Percentiles rank a stretch among this genome's conserved stretches.
Evolutionary conservation across 192 early-diverging fungal species (phyloP).

Genomic region (Coemansia sp.): DNA sequence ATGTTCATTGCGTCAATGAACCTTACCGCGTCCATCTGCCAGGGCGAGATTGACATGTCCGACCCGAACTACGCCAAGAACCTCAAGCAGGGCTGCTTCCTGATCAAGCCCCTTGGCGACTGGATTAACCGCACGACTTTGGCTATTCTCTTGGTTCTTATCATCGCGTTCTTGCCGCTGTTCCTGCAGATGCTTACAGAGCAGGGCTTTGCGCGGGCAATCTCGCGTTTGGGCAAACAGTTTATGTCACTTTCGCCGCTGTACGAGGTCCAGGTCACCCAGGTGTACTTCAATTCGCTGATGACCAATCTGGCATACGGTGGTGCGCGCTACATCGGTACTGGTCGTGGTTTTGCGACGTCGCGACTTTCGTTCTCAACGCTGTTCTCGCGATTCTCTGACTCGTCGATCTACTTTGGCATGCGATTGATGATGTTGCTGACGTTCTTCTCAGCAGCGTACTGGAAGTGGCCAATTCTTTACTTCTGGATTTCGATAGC

Average conservation of each 20-base stretch:
- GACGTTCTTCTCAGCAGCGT: conserved; percentile 67
- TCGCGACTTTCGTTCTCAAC: conserved; percentile 69
- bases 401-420: conserved; percentile 74
- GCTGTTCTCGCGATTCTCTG: conserved; percentile 73
- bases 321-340: conserved; percentile 81
- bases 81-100: conserved; percentile 61
- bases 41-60: conserved; percentile 57
- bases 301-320: conserved; percentile 77
- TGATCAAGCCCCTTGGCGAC: conserved; percentile 69
- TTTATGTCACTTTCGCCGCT: conserved; percentile 78
- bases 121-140: conserved; percentile 82
- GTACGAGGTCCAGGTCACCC: conserved; percentile 85
- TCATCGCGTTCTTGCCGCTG: conserved; percentile 77
- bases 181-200: conserved; percentile 84
- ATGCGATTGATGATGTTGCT: conserved; percentile 68
- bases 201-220: conserved; percentile 69
- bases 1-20: conserved; percentile 75
- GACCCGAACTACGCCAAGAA: conserved; percentile 51
- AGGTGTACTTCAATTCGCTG: conserved; percentile 79
- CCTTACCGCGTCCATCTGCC: conserved; percentile 59
- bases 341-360: conserved; percentile 83
- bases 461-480: conserved; percentile 68
- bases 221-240: conserved; percentile 73
- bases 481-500: conserved; percentile 84
- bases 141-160: conserved; percentile 76